These are phyloP conservation scores for Penicillium sp. DNA, from an alignment of 2,329 filamentous ascomycete species.

Conservation along the genomic window DNA sequence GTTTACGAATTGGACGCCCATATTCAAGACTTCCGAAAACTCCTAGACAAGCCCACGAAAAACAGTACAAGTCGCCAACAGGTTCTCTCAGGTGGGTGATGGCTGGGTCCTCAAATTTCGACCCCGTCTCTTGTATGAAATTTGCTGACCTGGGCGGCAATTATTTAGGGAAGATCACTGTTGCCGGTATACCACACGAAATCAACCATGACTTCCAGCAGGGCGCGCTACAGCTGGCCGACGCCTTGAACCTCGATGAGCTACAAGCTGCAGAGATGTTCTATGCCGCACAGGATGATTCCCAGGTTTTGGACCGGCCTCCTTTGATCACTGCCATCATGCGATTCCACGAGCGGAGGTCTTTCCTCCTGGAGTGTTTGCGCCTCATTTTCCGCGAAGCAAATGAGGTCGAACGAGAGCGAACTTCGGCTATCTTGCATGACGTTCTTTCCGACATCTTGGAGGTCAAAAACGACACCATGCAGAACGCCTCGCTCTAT, in stretches of 20 bases:
- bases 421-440: slow-evolving; percentile 47
- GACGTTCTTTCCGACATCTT: slow-evolving; percentile 60
- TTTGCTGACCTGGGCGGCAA: slow-evolving; percentile 20
- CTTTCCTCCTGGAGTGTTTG: slow-evolving; percentile 78
- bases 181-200: slow-evolving; percentile 71
- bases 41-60: slow-evolving; percentile 73
- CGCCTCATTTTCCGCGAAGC: slow-evolving; percentile 73
- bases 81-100: slow-evolving; percentile 63
- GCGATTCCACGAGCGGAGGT: slow-evolving; percentile 81
- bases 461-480: slow-evolving; percentile 51
- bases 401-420: slow-evolving; percentile 60
- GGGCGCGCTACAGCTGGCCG: slow-evolving; percentile 74
- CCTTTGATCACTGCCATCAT: slow-evolving; percentile 78
- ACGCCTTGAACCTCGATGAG: slow-evolving; percentile 89
- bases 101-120: not conserved
- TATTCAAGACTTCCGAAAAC: slow-evolving; percentile 65
- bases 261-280: slow-evolving; percentile 76
- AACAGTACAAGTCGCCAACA: slow-evolving; percentile 72
- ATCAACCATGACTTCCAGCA: slow-evolving; percentile 89
- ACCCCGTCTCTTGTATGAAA: not conserved
- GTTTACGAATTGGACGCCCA: slow-evolving; percentile 65
- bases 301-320: slow-evolving; percentile 67
- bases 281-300: slow-evolving; percentile 69
- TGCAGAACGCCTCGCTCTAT: slow-evolving; percentile 59
- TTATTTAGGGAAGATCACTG: slow-evolving; percentile 67